These are phyloP conservation scores for Forsythia viridissima DNA, from an alignment of 257 asterid species.

Conservation along the genomic window DNA sequence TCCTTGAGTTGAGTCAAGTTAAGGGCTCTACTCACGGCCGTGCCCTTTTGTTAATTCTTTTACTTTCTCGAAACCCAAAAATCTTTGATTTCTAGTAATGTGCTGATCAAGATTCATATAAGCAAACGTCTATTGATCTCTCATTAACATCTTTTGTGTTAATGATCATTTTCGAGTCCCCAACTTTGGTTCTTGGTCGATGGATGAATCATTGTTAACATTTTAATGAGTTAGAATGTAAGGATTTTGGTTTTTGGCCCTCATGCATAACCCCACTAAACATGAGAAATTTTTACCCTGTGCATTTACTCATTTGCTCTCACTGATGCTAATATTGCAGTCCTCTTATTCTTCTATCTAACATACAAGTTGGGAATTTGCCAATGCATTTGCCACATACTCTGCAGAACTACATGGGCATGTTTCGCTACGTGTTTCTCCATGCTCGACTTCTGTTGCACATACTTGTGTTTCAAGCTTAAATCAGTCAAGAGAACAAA, in stretches of 20 bases:
- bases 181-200: not conserved
- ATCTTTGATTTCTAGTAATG: not conserved
- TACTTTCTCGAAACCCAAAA: not conserved
- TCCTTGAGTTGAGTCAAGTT: not conserved
- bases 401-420: slow-evolving; percentile 51
- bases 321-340: slow-evolving; percentile 42
- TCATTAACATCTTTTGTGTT: too few relatives aligned
- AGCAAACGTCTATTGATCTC: too few relatives aligned
- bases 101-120: too few relatives aligned
- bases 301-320: not conserved
- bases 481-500: slow-evolving; percentile 35
- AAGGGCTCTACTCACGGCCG: too few relatives aligned
- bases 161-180: not conserved
- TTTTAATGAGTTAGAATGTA: not conserved
- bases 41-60: not conserved
- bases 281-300: not conserved
- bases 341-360: slow-evolving; percentile 66
- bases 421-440: slow-evolving; percentile 54
- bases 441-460: slow-evolving; percentile 52
- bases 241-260: not conserved
- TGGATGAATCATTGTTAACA: not conserved
- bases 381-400: slow-evolving; percentile 57
- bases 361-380: slow-evolving; percentile 75
- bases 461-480: slow-evolving; percentile 55
- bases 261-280: not conserved